A percentile compares a stretch with the other conserved stretches of the same genome.
These are phyloP conservation scores for Bolboschoenoplectus hybrid DNA, from an alignment of 202 grass and related monocot species.

Conservation along the genomic window DNA sequence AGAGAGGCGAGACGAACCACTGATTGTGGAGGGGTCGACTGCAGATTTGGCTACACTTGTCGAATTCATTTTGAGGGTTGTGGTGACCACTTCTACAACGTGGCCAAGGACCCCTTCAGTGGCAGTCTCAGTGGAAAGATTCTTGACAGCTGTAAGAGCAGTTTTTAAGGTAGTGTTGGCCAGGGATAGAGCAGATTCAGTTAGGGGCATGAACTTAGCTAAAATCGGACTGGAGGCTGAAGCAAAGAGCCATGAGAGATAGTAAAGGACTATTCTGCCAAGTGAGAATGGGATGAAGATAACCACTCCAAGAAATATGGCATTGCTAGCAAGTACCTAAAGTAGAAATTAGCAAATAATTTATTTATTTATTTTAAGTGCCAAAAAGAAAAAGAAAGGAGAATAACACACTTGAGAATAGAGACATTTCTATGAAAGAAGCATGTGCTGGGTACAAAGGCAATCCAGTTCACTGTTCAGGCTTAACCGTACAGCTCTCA, in stretches of 20 bases:
- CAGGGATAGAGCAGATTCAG: constrained; percentile 76
- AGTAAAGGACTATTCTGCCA: constrained; percentile 87
- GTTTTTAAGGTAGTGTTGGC: constrained; percentile 87
- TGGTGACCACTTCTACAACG: constrained; percentile 72
- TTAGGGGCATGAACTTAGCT: constrained; percentile 74
- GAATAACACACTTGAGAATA: background rate
- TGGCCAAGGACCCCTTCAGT: constrained; percentile 73
- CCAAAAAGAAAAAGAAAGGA: background rate
- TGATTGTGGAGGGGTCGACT: constrained; percentile 55
- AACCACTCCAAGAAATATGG: constrained; percentile 94
- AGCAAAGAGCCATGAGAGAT: constrained; percentile 95
- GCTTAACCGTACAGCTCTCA: background rate
- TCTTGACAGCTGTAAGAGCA: constrained; percentile 76
- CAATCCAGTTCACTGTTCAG: background rate
- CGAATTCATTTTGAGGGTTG: constrained; percentile 79
- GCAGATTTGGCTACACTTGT: constrained; percentile 57
- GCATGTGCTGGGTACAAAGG: constrained; percentile 10
- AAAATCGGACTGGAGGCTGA: constrained; percentile 84
- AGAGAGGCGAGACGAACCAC: constrained; percentile 78
- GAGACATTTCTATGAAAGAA: background rate
- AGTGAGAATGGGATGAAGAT: constrained; percentile 95
- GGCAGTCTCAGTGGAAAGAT: constrained; percentile 70
- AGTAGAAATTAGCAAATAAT: constrained; percentile 35
- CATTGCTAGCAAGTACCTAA: constrained; percentile 98
- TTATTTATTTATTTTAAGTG: constrained; percentile 1